These are phyloP conservation scores for Pseudisothecium myosuroides DNA, from an alignment of 225 moss, liverwort and hornwort species.

Conservation along the genomic window DNA sequence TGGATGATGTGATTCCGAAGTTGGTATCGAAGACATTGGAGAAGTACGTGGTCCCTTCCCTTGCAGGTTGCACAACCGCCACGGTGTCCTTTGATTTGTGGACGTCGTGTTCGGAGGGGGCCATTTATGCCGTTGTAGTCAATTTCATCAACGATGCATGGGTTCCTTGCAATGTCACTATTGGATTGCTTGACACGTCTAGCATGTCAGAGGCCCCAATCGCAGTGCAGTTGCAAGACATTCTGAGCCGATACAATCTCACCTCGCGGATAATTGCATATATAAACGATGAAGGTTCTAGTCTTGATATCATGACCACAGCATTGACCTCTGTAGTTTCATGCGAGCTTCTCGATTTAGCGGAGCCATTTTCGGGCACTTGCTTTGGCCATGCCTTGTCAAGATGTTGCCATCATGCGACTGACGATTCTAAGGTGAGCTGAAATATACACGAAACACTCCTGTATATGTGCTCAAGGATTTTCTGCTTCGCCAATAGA, in stretches of 20 bases:
- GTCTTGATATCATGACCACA: slow-evolving; percentile 13
- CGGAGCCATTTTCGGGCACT: slow-evolving; percentile 31
- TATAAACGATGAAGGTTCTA: slow-evolving; percentile 20
- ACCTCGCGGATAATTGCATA: slow-evolving; percentile 24
- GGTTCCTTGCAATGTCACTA: slow-evolving; percentile 33
- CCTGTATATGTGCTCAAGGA: background rate
- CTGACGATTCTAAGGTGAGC: slow-evolving; percentile 38
- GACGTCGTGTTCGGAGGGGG: slow-evolving; percentile 19
- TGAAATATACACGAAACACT: background rate
- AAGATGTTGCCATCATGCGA: slow-evolving; percentile 33
- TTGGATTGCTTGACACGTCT: slow-evolving; percentile 28
- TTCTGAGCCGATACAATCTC: slow-evolving; percentile 32
- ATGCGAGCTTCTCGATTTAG: slow-evolving; percentile 24
- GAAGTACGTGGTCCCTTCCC: slow-evolving; percentile 31
- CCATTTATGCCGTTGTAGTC: slow-evolving; percentile 26
- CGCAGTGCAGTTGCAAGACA: slow-evolving; percentile 29
- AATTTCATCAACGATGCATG: slow-evolving; percentile 39
- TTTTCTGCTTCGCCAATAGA: background rate
- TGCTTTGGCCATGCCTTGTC: slow-evolving; percentile 42
- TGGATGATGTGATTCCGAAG: slow-evolving; percentile 33
- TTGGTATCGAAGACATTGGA: slow-evolving; percentile 39
- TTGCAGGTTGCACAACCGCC: slow-evolving; percentile 34
- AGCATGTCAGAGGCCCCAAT: slow-evolving; percentile 19
- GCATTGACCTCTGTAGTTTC: slow-evolving; percentile 33
- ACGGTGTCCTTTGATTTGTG: slow-evolving; percentile 40